Percentiles rank a stretch among this genome's conserved stretches.
Evolutionary conservation across 345 rosid species (phyloP).

Genomic region (Firmiana major): DNA sequence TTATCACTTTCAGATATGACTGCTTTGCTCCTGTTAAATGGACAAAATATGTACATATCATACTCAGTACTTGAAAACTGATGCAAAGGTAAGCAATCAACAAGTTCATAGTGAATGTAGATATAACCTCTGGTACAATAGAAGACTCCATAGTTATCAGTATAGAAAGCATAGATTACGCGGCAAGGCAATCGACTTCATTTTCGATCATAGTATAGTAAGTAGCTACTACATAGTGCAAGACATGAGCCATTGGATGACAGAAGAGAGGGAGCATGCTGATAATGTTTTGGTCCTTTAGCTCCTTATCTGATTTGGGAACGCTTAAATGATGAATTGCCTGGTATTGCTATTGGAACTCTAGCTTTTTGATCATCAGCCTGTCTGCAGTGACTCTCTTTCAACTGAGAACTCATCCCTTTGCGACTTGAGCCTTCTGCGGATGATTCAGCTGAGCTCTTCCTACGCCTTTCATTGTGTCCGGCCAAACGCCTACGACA

Average conservation of each 20-base stretch:
- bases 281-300: neutral
- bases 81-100: neutral
- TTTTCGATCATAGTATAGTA: neutral
- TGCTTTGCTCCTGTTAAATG: neutral
- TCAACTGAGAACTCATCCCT: conserved; percentile 26
- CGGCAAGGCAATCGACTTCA: neutral
- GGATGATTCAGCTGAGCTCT: conserved; percentile 45
- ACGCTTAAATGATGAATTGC: conserved; percentile 33
- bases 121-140: neutral
- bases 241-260: conserved; percentile 26
- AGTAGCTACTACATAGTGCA: neutral
- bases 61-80: neutral
- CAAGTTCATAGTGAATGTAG: neutral
- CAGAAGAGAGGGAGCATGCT: conserved; percentile 87
- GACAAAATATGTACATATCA: neutral
- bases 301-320: conserved; percentile 45
- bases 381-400: conserved; percentile 35
- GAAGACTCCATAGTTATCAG: neutral
- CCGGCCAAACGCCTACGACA: conserved; percentile 76
- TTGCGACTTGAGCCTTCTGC: conserved; percentile 59
- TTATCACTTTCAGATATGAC: neutral
- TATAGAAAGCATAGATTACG: neutral
- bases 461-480: conserved; percentile 81
- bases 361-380: conserved; percentile 35
- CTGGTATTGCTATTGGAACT: conserved; percentile 29